These are phyloP conservation scores for Penicillium paxilli DNA, from an alignment of 495 filamentous ascomycete species.

Conservation along the genomic window DNA sequence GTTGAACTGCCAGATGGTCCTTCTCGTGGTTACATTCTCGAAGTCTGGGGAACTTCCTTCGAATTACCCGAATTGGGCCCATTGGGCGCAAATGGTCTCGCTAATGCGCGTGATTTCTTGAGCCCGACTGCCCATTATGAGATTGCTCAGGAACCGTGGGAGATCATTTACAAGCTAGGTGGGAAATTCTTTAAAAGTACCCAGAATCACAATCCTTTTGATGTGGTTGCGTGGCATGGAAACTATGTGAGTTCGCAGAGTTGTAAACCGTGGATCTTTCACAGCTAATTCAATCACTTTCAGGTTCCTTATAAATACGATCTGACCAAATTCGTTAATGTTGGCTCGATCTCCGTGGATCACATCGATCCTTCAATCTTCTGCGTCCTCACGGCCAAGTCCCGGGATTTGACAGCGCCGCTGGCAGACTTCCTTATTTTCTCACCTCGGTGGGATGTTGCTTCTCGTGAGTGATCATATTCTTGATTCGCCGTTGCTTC, in stretches of 20 bases:
- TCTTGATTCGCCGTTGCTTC: neutral
- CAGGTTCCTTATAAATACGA: constrained; percentile 52
- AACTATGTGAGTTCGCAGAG: constrained; percentile 38
- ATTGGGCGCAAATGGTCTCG: constrained; percentile 51
- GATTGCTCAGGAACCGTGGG: constrained; percentile 41
- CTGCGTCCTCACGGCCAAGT: constrained; percentile 51
- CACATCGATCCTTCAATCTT: constrained; percentile 55
- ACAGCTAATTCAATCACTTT: constrained; percentile 3
- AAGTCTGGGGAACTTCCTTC: constrained; percentile 49
- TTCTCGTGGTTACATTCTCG: constrained; percentile 49
- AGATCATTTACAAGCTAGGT: constrained; percentile 52
- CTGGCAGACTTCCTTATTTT: constrained; percentile 53
- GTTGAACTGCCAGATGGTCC: constrained; percentile 46
- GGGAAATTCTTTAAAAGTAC: constrained; percentile 49
- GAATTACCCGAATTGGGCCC: constrained; percentile 53
- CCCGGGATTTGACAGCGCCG: constrained; percentile 40
- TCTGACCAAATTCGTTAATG: constrained; percentile 51
- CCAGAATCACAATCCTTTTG: constrained; percentile 52
- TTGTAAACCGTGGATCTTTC: neutral
- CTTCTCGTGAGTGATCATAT: constrained; percentile 31
- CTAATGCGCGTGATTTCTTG: constrained; percentile 51
- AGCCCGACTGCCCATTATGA: constrained; percentile 44
- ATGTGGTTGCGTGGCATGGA: constrained; percentile 55
- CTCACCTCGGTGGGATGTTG: constrained; percentile 51
- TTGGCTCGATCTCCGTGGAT: constrained; percentile 50